Evolutionary conservation across 164 flowering plant species (phyloP).

Genomic region (Hamamelis virginiana): DNA sequence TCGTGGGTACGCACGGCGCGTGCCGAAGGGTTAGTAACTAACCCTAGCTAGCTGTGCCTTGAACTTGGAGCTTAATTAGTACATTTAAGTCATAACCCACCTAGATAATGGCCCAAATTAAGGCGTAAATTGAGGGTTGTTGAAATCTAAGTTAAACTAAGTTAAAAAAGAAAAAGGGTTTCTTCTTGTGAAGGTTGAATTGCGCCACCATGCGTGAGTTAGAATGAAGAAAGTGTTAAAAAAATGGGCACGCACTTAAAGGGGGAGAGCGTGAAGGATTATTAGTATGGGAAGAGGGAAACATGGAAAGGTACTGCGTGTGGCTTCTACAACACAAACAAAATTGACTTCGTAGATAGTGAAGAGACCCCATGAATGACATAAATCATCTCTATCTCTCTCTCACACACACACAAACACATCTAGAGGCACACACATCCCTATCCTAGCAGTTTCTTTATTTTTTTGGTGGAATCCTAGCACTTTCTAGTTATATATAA

Average conservation of each 20-base stretch:
- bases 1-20: not conserved
- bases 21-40: not conserved
- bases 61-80: conserved; percentile 13
- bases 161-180: not conserved
- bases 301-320: conserved; percentile 22
- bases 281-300: conserved; percentile 25
- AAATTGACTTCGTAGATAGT: conserved; percentile 11
- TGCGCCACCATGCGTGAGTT: not conserved
- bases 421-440: not conserved
- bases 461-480: not conserved
- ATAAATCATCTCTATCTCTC: too few relatives aligned
- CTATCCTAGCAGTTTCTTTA: not conserved
- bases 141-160: conserved; percentile 15
- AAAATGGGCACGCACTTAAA: conserved; percentile 5
- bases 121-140: conserved; percentile 35
- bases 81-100: conserved; percentile 19
- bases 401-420: too few relatives aligned
- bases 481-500: not conserved
- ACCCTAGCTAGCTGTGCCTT: too few relatives aligned
- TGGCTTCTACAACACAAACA: conserved; percentile 25
- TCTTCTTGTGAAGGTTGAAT: not conserved
- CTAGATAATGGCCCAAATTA: conserved; percentile 22
- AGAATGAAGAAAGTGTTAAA: too few relatives aligned
- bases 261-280: conserved; percentile 7
- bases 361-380: not conserved